These are phyloP conservation scores for Wickerhamiella vanderwaltii DNA, from an alignment of 805 yeast species.

Conservation along the genomic window DNA sequence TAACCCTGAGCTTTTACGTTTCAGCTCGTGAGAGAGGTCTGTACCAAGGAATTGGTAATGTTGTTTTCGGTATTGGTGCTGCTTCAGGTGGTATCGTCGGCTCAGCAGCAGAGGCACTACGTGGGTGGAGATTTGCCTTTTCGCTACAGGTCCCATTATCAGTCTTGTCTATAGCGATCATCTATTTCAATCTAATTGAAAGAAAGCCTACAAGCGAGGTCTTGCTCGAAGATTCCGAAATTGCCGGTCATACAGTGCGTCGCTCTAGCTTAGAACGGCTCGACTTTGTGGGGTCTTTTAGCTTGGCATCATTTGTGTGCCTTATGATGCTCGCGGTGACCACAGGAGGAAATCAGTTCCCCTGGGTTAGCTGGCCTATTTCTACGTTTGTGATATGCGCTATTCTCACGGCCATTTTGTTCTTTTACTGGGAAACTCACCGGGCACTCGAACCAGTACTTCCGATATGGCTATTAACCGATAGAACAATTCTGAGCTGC, in stretches of 20 bases:
- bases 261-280: conserved; percentile 43
- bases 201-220: conserved; percentile 6
- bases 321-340: conserved; percentile 52
- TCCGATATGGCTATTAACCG: conserved; percentile 46
- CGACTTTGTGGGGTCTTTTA: conserved; percentile 51
- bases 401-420: conserved; percentile 27
- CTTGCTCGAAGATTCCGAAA: conserved; percentile 23
- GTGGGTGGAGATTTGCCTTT: conserved; percentile 55
- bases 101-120: conserved; percentile 40
- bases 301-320: conserved; percentile 47
- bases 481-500: conserved; percentile 50
- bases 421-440: conserved; percentile 40
- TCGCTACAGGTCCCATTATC: conserved; percentile 31
- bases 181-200: conserved; percentile 18
- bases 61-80: conserved; percentile 67
- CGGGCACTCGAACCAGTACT: conserved; percentile 55
- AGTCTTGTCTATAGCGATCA: conserved; percentile 30
- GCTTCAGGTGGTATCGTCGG: conserved; percentile 51
- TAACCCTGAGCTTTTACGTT: conserved; percentile 64
- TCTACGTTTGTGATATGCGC: conserved; percentile 30
- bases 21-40: conserved; percentile 66
- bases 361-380: conserved; percentile 33
- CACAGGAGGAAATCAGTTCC: conserved; percentile 46
- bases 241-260: conserved; percentile 25
- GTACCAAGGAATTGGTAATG: conserved; percentile 71